Percentiles rank a stretch among this genome's conserved stretches.
These are phyloP conservation scores for Penicillium thymicola DNA, from an alignment of 2,329 filamentous ascomycete species.

Conservation along the genomic window DNA sequence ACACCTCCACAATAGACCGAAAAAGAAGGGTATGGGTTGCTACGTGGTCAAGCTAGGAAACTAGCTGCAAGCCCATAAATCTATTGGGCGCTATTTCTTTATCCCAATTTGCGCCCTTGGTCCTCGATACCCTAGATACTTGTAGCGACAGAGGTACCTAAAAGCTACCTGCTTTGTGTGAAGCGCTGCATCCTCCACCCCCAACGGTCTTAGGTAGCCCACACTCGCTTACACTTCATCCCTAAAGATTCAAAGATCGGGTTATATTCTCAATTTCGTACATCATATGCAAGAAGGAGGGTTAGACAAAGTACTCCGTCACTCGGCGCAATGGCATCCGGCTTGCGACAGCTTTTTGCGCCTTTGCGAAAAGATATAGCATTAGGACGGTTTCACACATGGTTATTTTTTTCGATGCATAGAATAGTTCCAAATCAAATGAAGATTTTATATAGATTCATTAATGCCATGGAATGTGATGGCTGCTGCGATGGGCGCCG, in stretches of 20 bases:
- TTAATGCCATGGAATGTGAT: slow-evolving; percentile 16
- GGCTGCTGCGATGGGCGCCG: slow-evolving; percentile 20
- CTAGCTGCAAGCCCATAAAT: slow-evolving; percentile 8
- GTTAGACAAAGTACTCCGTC: slow-evolving; percentile 16
- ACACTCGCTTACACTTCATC: neutral
- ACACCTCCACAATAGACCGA: slow-evolving; percentile 5
- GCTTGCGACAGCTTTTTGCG: slow-evolving; percentile 27
- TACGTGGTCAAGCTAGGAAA: slow-evolving; percentile 10
- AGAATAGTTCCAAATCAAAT: neutral
- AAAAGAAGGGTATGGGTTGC: slow-evolving; percentile 5
- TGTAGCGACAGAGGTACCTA: slow-evolving; percentile 1
- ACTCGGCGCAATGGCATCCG: slow-evolving; percentile 24
- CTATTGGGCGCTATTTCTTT: slow-evolving; percentile 8
- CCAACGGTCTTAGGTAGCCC: neutral
- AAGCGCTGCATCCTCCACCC: neutral
- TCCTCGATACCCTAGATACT: neutral
- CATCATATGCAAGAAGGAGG: neutral
- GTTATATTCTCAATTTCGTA: slow-evolving; percentile 2
- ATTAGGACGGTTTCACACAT: neutral
- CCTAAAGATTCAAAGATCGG: neutral
- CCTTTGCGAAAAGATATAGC: slow-evolving; percentile 19
- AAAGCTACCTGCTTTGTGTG: slow-evolving; percentile 1
- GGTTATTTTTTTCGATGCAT: slow-evolving; percentile 1
- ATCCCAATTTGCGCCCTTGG: neutral
- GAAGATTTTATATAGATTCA: neutral